Evolutionary conservation across 495 filamentous ascomycete genomes (phyloP), one percentile per base, ranked within the genome.

Genomic region (Hypoxylon cercidicola): DNA sequence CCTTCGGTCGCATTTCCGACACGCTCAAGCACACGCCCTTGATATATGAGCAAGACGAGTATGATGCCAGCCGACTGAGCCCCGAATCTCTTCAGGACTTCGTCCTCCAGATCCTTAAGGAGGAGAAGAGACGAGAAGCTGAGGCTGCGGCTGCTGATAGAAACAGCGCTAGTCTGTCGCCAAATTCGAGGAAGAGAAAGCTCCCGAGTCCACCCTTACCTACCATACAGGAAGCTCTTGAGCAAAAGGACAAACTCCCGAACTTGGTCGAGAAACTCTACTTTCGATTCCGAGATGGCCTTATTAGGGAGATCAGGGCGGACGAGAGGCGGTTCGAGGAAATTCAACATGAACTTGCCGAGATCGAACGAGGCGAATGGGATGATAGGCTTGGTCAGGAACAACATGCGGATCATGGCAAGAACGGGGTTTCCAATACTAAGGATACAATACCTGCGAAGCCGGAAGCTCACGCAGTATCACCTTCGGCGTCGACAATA

Each of bases 61-160:
- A 88, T 75, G 87, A 96, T 79, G 81, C 82, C 49, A 82, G 82
- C 60, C 87, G 92, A 49, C 78, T 99, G 69, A 88, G 80, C 44
- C 88, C 92, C 4, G 91, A 96, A 72, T 83, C 91, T 13, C 78
- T 99, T 51, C 86, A 89, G 65, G 84, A 90, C 50, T 83, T 91
- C 46, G 97, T 93, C 74, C 77, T 90, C 70, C 85, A 84, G 16
- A 77, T 95, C 30, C 71, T 97, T 68, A 86, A 86, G 58, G 90
- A 97, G 71, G 91, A 94, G 61, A 80, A 87, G 60, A 78, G 60
- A 39, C 53, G 56, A 19, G 82, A 83, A 41, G 53, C 65, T 34
- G 69, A 70, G 39, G 75, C 62, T 3, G 68, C 71, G 8, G 70
- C 70, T 25, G 69, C 69, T 2, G 77, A 77, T 37, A 76, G 74